Conservation (phyloP, 2,329 filamentous ascomycete genomes). For the Xylaria arbuscula region DNA sequence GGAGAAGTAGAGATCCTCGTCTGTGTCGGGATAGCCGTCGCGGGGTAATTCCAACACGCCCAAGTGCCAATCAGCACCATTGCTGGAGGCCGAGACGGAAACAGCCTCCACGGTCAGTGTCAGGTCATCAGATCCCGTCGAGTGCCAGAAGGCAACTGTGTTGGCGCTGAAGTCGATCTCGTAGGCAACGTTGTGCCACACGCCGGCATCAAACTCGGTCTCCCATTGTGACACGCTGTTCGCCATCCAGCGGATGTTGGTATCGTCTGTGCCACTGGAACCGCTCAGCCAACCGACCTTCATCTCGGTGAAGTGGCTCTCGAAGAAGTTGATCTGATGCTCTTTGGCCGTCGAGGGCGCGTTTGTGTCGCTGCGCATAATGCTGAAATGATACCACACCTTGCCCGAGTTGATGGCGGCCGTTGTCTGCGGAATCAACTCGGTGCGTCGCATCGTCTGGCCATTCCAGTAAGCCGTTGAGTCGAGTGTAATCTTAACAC, state of each 20-base stretch:
- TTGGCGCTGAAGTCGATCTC: slow-evolving; percentile 74
- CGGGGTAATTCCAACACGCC: slow-evolving; percentile 74
- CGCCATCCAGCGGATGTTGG: slow-evolving; percentile 73
- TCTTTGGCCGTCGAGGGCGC: slow-evolving; percentile 71
- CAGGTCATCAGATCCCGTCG: slow-evolving; percentile 68
- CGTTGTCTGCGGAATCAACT: slow-evolving; percentile 77
- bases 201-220: slow-evolving; percentile 67
- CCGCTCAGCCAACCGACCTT: slow-evolving; percentile 73
- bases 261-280: slow-evolving; percentile 57
- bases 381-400: slow-evolving; percentile 78
- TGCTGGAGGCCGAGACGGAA: slow-evolving; percentile 68
- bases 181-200: slow-evolving; percentile 82
- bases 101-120: slow-evolving; percentile 70
- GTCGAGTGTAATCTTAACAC: slow-evolving; percentile 74
- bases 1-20: slow-evolving; percentile 77
- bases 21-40: slow-evolving; percentile 62
- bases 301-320: slow-evolving; percentile 79
- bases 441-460: slow-evolving; percentile 77
- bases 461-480: slow-evolving; percentile 76
- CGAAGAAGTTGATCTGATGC: slow-evolving; percentile 73
- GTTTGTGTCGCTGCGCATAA: slow-evolving; percentile 69
- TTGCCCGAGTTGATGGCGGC: slow-evolving; percentile 73
- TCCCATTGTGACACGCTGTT: slow-evolving; percentile 71
- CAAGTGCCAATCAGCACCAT: slow-evolving; percentile 78
- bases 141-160: slow-evolving; percentile 77